Conservation (phyloP, 768 basidiomycete genomes). For the Suillus lakei region DNA sequence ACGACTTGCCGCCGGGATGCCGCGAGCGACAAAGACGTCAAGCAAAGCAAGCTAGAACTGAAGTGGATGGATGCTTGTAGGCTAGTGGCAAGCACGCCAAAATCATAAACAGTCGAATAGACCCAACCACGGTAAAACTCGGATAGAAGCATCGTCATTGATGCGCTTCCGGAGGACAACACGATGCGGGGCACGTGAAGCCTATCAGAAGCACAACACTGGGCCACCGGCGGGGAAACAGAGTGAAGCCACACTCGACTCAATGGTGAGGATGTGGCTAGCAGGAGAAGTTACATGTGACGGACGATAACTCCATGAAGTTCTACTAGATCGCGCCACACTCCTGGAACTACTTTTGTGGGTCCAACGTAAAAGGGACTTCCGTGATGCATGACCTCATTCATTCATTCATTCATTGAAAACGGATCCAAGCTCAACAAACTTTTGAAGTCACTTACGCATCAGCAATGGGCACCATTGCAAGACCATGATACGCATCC, state of each 20-base stretch:
- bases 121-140: too few species aligned
- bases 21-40: not conserved
- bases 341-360: not conserved
- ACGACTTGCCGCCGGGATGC: slow-evolving; percentile 4
- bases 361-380: not conserved
- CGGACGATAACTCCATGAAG: not conserved
- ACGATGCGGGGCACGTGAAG: not conserved
- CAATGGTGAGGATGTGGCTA: not conserved
- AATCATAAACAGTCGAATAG: not conserved
- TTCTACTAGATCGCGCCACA: not conserved
- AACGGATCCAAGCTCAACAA: not conserved
- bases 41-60: not conserved
- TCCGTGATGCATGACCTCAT: not conserved
- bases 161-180: not conserved
- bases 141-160: not conserved
- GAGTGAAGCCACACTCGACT: not conserved
- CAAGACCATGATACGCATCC: slow-evolving; percentile 78
- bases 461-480: slow-evolving; percentile 88
- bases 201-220: not conserved
- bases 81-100: not conserved
- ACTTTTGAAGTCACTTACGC: slow-evolving; percentile 50
- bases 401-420: not conserved
- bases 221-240: not conserved
- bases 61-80: not conserved
- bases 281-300: not conserved